Conservation (phyloP, 139 green algal genomes). For the Medakamo hakoo region DNA sequence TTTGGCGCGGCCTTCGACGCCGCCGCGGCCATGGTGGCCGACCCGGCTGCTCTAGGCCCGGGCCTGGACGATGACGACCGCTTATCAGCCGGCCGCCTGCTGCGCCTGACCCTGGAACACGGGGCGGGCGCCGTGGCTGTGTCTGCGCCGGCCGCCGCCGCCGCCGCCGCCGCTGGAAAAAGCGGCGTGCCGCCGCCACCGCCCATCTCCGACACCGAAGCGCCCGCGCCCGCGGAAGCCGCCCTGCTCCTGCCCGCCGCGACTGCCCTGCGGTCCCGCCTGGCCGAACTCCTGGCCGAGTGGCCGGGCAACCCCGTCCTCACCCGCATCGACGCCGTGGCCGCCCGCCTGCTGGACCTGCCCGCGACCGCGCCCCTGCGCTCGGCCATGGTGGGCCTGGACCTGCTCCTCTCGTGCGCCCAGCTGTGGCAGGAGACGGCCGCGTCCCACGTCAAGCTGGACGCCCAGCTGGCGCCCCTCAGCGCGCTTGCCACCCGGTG, state of each 20-base stretch:
- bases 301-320: slow-evolving; percentile 89
- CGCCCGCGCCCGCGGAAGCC: slow-evolving; percentile 31
- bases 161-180: not conserved
- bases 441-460: slow-evolving; percentile 65
- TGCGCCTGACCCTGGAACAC: slow-evolving; percentile 25
- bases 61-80: slow-evolving; percentile 22
- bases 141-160: slow-evolving; percentile 3
- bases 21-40: slow-evolving; percentile 20
- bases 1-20: slow-evolving; percentile 39
- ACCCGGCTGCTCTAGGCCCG: not conserved
- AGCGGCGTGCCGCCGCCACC: not conserved
- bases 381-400: slow-evolving; percentile 68
- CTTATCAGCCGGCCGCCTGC: slow-evolving; percentile 31
- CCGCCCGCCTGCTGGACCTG: slow-evolving; percentile 52
- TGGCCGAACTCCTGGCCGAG: slow-evolving; percentile 64
- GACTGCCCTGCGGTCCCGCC: slow-evolving; percentile 23
- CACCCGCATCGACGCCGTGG: slow-evolving; percentile 37
- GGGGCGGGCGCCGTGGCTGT: no score
- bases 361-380: slow-evolving; percentile 55
- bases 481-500: slow-evolving; percentile 65
- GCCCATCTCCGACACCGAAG: not conserved
- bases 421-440: slow-evolving; percentile 91
- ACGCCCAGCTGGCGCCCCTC: slow-evolving; percentile 37
- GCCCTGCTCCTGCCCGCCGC: slow-evolving; percentile 50
- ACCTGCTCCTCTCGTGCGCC: slow-evolving; percentile 74